A percentile compares a stretch with the other conserved stretches of the same genome.
phyloP scores from a whole-genome alignment of 2,329 filamentous ascomycete species.

The Calonectria henricotiae region DNA sequence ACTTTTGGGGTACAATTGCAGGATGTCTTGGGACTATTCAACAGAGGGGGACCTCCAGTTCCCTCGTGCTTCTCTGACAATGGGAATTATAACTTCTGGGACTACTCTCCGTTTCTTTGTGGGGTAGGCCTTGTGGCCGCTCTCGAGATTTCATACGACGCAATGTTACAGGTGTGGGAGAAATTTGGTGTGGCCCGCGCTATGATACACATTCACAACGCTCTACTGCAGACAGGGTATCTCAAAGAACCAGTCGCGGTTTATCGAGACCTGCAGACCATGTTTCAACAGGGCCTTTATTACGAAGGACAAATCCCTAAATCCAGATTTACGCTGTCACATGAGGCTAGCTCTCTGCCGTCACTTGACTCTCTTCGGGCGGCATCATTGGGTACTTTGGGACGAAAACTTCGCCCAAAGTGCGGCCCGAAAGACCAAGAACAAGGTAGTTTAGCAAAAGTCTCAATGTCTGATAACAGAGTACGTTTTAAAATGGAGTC shows the following conservation, averaged over 20 bases:
- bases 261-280: neutral
- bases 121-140: neutral
- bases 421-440: no score
- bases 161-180: neutral
- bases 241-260: neutral
- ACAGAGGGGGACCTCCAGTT: no score
- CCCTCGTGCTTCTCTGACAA: neutral
- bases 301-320: neutral
- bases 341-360: no score
- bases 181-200: neutral
- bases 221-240: neutral
- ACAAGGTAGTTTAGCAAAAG: no score
- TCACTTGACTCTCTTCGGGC: no score
- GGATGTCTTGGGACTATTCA: no score
- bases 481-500: neutral
- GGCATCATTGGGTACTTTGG: no score
- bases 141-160: neutral
- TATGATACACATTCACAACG: neutral
- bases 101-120: neutral
- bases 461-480: no score
- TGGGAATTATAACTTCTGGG: neutral
- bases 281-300: neutral
- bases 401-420: no score
- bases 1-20: no score
- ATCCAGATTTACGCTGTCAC: neutral